phyloP scores from a whole-genome alignment of 768 basidiomycete genomes.

The Suillus decipiens region DNA sequence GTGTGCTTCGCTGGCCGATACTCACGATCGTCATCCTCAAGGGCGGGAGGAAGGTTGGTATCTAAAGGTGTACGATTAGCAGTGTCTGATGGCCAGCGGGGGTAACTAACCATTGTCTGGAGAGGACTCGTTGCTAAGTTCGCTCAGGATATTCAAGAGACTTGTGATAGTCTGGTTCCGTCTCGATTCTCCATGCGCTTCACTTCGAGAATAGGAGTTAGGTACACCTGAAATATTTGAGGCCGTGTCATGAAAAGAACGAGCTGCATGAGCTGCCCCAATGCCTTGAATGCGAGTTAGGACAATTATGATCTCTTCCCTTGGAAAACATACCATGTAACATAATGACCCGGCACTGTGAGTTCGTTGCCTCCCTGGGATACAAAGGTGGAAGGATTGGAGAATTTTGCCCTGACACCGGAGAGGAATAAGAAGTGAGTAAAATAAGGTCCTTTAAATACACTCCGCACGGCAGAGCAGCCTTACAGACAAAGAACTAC shows the following conservation, averaged over 20 bases:
- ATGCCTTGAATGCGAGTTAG: neutral
- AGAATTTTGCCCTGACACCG: neutral
- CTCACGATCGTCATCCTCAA: conserved; percentile 50
- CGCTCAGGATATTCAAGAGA: conserved; percentile 47
- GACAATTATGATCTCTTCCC: conserved; percentile 24
- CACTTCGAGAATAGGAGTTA: conserved; percentile 31
- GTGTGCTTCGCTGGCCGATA: conserved; percentile 18
- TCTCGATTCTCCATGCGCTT: conserved; percentile 27
- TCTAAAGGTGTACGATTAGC: conserved; percentile 23
- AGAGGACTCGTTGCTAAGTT: conserved; percentile 43
- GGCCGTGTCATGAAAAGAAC: conserved; percentile 29
- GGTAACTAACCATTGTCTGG: conserved; percentile 34
- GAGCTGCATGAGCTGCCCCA: conserved; percentile 18
- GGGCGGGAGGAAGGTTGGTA: conserved; percentile 32
- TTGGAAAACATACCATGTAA: conserved; percentile 29
- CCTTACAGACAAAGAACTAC: conserved; percentile 34
- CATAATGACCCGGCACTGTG: conserved; percentile 21
- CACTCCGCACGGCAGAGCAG: conserved; percentile 32
- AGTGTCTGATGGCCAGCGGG: neutral
- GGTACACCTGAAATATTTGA: conserved; percentile 25
- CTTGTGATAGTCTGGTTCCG: conserved; percentile 50
- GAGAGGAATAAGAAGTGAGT: neutral
- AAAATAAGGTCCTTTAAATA: conserved; percentile 32
- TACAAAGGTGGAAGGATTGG: neutral
- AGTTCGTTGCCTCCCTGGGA: neutral